Conservation (phyloP, 371 early-diverging fungal genomes). For the Apophysomyces variabilis region DNA sequence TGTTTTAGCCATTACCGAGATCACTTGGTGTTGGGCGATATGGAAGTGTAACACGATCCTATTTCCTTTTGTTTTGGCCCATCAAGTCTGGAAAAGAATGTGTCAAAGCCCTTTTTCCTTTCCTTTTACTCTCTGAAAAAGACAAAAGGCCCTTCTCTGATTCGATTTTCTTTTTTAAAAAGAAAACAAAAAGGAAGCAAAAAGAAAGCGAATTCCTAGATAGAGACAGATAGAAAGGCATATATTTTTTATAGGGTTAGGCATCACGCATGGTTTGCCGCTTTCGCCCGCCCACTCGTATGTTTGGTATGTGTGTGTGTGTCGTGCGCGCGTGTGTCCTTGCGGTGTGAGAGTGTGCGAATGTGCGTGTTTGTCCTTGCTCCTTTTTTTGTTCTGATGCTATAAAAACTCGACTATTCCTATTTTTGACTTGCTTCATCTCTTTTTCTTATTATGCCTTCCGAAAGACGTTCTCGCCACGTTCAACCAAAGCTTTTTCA, state of each 20-base stretch:
- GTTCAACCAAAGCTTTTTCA: slow-evolving; percentile 50
- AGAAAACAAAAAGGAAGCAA: too few relatives aligned
- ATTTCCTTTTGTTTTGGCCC: slow-evolving; percentile 5
- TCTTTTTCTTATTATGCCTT: slow-evolving; percentile 18
- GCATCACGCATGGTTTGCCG: background rate
- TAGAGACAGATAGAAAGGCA: background rate
- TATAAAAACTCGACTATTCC: slow-evolving; percentile 12
- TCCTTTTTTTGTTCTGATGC: slow-evolving; percentile 5
- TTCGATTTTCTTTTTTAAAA: background rate
- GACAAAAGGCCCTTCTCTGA: background rate
- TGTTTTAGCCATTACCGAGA: slow-evolving; percentile 37
- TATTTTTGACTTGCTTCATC: slow-evolving; percentile 14
- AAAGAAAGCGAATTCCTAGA: background rate
- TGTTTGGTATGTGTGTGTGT: background rate
- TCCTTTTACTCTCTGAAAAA: slow-evolving; percentile 1
- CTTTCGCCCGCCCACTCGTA: background rate
- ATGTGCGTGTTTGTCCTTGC: background rate
- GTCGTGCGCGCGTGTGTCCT: background rate
- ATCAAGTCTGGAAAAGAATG: too few relatives aligned
- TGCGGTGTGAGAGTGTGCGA: background rate
- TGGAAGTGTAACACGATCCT: slow-evolving; percentile 38
- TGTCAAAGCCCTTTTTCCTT: background rate
- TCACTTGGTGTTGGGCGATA: slow-evolving; percentile 48
- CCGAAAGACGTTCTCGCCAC: slow-evolving; percentile 21
- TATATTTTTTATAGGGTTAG: background rate